Evolutionary conservation across 768 basidiomycete species (phyloP).

Genomic region (Coprinopsis strossmayeri): DNA sequence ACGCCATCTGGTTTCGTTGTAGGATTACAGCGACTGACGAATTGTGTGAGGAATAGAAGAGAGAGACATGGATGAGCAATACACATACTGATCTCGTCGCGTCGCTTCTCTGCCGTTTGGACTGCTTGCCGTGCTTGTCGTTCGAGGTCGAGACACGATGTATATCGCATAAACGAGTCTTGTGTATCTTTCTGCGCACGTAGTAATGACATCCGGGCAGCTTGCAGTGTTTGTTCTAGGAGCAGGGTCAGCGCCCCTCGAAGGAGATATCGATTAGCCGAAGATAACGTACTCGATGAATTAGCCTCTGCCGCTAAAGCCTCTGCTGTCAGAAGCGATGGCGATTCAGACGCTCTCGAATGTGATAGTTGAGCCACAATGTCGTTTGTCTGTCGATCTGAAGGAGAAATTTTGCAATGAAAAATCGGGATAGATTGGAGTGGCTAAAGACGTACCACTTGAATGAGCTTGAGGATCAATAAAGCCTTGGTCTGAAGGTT

Average conservation of each 20-base stretch:
- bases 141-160: slow-evolving; percentile 61
- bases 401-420: slow-evolving; percentile 1
- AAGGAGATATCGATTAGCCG: slow-evolving; percentile 16
- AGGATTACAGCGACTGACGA: slow-evolving; percentile 44
- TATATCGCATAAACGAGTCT: slow-evolving; percentile 66
- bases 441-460: slow-evolving; percentile 18
- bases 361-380: slow-evolving; percentile 27
- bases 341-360: slow-evolving; percentile 45
- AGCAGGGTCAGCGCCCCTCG: background rate
- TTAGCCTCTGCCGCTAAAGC: slow-evolving; percentile 52
- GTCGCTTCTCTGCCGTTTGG: slow-evolving; percentile 56
- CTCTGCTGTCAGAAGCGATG: slow-evolving; percentile 43
- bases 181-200: slow-evolving; percentile 68
- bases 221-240: slow-evolving; percentile 56
- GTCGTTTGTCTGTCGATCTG: slow-evolving; percentile 32
- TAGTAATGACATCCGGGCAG: slow-evolving; percentile 50
- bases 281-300: slow-evolving; percentile 45
- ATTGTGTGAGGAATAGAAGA: background rate
- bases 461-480: slow-evolving; percentile 30
- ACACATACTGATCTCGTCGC: slow-evolving; percentile 52
- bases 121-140: slow-evolving; percentile 61
- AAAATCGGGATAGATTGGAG: slow-evolving; percentile 1
- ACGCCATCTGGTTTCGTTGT: slow-evolving; percentile 32
- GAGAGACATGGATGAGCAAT: slow-evolving; percentile 13
- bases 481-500: slow-evolving; percentile 39